phyloP scores from a whole-genome alignment of 2,329 filamentous ascomycete species.

The Monilinia laxa region DNA sequence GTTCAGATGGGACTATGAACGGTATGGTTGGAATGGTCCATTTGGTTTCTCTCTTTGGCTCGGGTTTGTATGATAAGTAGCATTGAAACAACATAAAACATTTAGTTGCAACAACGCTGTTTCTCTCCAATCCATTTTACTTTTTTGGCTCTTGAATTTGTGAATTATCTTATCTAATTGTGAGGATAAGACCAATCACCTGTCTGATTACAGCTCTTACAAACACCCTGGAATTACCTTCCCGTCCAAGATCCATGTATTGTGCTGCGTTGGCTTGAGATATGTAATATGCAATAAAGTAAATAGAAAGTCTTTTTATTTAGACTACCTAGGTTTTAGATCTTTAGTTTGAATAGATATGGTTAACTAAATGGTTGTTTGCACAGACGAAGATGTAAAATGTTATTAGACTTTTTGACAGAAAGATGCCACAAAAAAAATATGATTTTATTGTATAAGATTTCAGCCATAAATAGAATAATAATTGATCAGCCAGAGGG shows the following conservation, averaged over 20 bases:
- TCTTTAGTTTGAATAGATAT: neutral
- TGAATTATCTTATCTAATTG: neutral
- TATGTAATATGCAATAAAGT: neutral
- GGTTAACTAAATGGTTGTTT: neutral
- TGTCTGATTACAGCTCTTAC: neutral
- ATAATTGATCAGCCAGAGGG: too few species aligned
- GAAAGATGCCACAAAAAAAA: too few species aligned
- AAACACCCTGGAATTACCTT: neutral
- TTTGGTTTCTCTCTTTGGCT: constrained; percentile 12
- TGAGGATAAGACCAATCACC: neutral
- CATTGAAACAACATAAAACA: neutral
- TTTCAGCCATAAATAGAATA: too few species aligned
- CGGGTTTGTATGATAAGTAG: constrained; percentile 3
- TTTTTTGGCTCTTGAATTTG: neutral
- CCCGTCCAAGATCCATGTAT: neutral
- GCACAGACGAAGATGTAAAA: too few species aligned
- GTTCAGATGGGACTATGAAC: constrained; percentile 4
- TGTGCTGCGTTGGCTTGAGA: neutral
- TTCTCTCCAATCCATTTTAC: neutral
- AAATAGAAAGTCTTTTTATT: neutral
- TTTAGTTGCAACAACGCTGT: neutral
- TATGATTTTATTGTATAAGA: too few species aligned
- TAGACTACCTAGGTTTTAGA: neutral
- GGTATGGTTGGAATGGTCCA: constrained; percentile 6
- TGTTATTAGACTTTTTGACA: too few species aligned